A percentile compares a stretch with the other conserved stretches of the same genome.
phyloP scores from a whole-genome alignment of 768 basidiomycete species.

The Cystobasidium tubakii region DNA sequence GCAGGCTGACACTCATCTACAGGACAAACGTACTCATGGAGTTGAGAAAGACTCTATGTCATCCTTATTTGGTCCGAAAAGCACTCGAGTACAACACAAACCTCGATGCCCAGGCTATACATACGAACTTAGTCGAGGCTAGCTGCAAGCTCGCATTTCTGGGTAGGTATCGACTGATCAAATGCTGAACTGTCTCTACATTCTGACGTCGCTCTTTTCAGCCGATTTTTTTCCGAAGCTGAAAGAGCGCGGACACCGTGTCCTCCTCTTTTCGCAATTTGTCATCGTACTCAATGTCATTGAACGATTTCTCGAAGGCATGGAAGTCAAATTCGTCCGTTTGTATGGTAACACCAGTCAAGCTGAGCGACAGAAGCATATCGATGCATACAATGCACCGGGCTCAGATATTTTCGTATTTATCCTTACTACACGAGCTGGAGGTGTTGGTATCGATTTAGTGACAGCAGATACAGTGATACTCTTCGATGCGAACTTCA shows the following conservation, averaged over 20 bases:
- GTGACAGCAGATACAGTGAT: slow-evolving; percentile 89
- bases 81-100: slow-evolving; percentile 41
- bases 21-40: slow-evolving; percentile 86
- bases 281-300: slow-evolving; percentile 99
- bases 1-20: background rate
- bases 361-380: slow-evolving; percentile 71
- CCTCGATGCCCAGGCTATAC: slow-evolving; percentile 17
- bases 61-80: slow-evolving; percentile 51
- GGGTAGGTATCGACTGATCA: slow-evolving; percentile 46
- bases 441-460: slow-evolving; percentile 62
- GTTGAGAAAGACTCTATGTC: slow-evolving; percentile 91
- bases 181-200: slow-evolving; percentile 29
- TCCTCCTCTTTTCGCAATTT: slow-evolving; percentile 71
- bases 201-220: slow-evolving; percentile 46
- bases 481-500: slow-evolving; percentile 93
- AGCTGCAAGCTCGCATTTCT: slow-evolving; percentile 67
- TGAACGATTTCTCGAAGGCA: slow-evolving; percentile 92
- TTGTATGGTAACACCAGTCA: slow-evolving; percentile 79
- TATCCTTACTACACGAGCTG: slow-evolving; percentile 38
- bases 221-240: slow-evolving; percentile 81
- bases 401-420: slow-evolving; percentile 65
- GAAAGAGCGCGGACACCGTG: slow-evolving; percentile 83
- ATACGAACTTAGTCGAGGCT: slow-evolving; percentile 42
- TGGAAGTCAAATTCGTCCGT: slow-evolving; percentile 48
- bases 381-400: slow-evolving; percentile 88